Evolutionary conservation across 805 yeast species (phyloP).

Genomic region (Candida pini): DNA sequence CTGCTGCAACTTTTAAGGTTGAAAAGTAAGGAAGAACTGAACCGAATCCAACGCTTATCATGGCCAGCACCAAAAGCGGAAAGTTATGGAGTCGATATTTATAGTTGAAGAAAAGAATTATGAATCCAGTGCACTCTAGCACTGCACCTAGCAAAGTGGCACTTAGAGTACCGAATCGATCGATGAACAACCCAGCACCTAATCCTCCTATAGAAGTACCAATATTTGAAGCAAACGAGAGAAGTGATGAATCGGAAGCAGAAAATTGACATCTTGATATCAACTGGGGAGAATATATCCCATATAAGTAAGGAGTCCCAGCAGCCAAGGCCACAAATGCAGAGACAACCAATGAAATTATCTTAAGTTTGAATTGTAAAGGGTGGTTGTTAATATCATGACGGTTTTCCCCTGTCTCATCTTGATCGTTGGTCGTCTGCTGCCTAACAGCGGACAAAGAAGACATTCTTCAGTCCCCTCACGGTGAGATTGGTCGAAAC

Average conservation of each 20-base stretch:
- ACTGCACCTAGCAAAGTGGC: conserved; percentile 53
- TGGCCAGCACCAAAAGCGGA: conserved; percentile 39
- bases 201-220: conserved; percentile 70
- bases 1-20: conserved; percentile 49
- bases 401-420: neutral
- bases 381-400: no score
- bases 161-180: conserved; percentile 48
- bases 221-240: conserved; percentile 55
- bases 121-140: conserved; percentile 50
- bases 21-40: conserved; percentile 57
- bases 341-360: conserved; percentile 15
- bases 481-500: neutral
- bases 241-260: conserved; percentile 55
- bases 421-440: no score
- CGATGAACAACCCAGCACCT: conserved; percentile 66
- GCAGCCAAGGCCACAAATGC: conserved; percentile 56
- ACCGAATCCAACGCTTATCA: conserved; percentile 57
- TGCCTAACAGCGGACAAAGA: neutral
- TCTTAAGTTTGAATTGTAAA: conserved; percentile 3
- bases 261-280: conserved; percentile 50
- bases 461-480: neutral
- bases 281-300: conserved; percentile 72
- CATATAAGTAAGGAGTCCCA: conserved; percentile 72
- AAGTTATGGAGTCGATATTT: conserved; percentile 34
- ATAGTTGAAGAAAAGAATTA: conserved; percentile 44